Percentiles rank a stretch among this genome's conserved stretches.
These are phyloP conservation scores for Populus trichocarpa DNA, from an alignment of 441 rosid genomes.

Conservation along the genomic window DNA sequence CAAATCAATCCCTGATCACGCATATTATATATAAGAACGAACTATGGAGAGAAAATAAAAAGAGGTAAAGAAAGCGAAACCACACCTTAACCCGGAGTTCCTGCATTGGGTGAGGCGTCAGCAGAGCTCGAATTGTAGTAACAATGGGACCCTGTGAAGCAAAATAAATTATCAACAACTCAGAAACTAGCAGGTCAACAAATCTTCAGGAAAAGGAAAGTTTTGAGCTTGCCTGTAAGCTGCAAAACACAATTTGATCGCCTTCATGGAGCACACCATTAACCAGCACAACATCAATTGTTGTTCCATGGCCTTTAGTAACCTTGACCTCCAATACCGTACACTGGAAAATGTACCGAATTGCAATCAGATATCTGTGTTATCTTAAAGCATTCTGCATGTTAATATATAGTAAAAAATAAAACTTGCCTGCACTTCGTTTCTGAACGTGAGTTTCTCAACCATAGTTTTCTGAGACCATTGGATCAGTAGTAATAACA, in stretches of 20 bases:
- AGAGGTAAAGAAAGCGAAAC: not conserved
- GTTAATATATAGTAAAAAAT: not conserved
- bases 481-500: slow-evolving; percentile 73
- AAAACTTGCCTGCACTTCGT: slow-evolving; percentile 72
- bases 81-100: slow-evolving; percentile 93
- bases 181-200: slow-evolving; percentile 10
- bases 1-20: not conserved
- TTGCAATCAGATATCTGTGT: slow-evolving; percentile 23
- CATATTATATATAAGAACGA: not conserved
- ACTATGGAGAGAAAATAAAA: no score
- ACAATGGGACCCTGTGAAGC: slow-evolving; percentile 77
- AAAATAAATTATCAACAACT: slow-evolving; percentile 17
- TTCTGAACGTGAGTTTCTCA: slow-evolving; percentile 80
- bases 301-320: slow-evolving; percentile 91
- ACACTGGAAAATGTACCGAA: slow-evolving; percentile 55
- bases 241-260: slow-evolving; percentile 96
- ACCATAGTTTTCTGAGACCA: slow-evolving; percentile 98
- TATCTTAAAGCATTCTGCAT: slow-evolving; percentile 1
- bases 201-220: slow-evolving; percentile 5
- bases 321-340: slow-evolving; percentile 97
- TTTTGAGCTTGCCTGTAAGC: slow-evolving; percentile 73
- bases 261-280: slow-evolving; percentile 95
- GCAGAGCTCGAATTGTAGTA: slow-evolving; percentile 76
- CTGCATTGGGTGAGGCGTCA: slow-evolving; percentile 98
- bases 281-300: slow-evolving; percentile 91